phyloP scores from a whole-genome alignment of 2,329 filamentous ascomycete species.

The Fusarium sp. region DNA sequence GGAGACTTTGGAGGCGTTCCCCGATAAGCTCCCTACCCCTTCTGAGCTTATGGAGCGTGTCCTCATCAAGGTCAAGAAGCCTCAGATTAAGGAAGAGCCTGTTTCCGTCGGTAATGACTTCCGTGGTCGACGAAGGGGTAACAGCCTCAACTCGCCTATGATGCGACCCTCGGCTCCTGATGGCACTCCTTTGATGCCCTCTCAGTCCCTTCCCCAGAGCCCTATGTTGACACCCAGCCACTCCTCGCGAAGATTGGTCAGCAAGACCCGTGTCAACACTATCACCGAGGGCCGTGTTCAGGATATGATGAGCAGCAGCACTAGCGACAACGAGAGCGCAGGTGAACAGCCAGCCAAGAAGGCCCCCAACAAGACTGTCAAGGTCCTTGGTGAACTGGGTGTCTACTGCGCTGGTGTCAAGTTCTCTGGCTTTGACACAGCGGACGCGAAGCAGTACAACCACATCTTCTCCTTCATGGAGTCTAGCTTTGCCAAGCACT shows the following conservation, averaged over 20 bases:
- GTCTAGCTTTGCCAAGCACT: conserved; percentile 84
- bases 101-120: conserved; percentile 44
- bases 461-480: conserved; percentile 97
- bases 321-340: conserved; percentile 83
- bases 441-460: conserved; percentile 87
- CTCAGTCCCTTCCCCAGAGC: conserved; percentile 63
- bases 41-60: conserved; percentile 86
- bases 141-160: conserved; percentile 76
- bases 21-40: conserved; percentile 80
- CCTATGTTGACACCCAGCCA: conserved; percentile 62
- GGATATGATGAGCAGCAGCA: conserved; percentile 66
- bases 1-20: conserved; percentile 75
- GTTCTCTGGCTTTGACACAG: conserved; percentile 80
- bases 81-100: conserved; percentile 58
- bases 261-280: conserved; percentile 65
- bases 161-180: conserved; percentile 71
- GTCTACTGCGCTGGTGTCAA: conserved; percentile 81
- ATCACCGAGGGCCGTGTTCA: conserved; percentile 67
- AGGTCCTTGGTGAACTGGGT: conserved; percentile 83
- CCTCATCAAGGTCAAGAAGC: conserved; percentile 93
- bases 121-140: conserved; percentile 64
- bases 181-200: conserved; percentile 58
- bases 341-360: conserved; percentile 68
- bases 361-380: conserved; percentile 85
- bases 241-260: conserved; percentile 59